Conservation (phyloP, 202 grass and related monocot species). For the Eragrostis tef region DNA sequence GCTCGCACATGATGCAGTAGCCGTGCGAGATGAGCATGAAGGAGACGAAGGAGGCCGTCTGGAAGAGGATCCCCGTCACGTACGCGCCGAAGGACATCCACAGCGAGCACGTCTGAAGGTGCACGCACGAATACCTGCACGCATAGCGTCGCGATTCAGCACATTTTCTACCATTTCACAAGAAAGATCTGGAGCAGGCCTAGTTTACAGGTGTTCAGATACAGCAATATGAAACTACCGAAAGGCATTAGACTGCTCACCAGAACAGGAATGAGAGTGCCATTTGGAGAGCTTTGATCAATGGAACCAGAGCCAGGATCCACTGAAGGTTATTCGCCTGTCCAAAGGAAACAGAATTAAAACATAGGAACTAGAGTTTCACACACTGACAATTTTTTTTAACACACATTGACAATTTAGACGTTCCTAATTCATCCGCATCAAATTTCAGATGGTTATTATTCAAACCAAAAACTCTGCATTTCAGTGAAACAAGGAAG, state of each 20-base stretch:
- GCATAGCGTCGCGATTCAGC: not conserved
- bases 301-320: slow-evolving; percentile 78
- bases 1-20: slow-evolving; percentile 93
- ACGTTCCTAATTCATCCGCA: not conserved
- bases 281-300: slow-evolving; percentile 86
- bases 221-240: not conserved
- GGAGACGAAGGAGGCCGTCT: slow-evolving; percentile 84
- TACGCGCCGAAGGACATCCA: slow-evolving; percentile 99
- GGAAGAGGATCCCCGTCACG: slow-evolving; percentile 93
- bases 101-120: slow-evolving; percentile 82
- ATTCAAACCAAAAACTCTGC: not conserved
- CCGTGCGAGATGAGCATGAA: slow-evolving; percentile 96
- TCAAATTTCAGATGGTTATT: not conserved
- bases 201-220: slow-evolving; percentile 18
- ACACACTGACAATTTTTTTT: too few relatives aligned
- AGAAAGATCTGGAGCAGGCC: not conserved
- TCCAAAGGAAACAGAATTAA: not conserved
- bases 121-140: slow-evolving; percentile 88
- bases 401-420: not conserved
- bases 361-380: not conserved
- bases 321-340: slow-evolving; percentile 88
- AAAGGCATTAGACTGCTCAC: slow-evolving; percentile 47
- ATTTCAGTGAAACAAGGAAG: not conserved
- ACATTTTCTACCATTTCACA: not conserved
- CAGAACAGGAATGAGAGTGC: slow-evolving; percentile 89